Conservation (phyloP, 768 basidiomycete genomes). For the Termitomyces sp. region DNA sequence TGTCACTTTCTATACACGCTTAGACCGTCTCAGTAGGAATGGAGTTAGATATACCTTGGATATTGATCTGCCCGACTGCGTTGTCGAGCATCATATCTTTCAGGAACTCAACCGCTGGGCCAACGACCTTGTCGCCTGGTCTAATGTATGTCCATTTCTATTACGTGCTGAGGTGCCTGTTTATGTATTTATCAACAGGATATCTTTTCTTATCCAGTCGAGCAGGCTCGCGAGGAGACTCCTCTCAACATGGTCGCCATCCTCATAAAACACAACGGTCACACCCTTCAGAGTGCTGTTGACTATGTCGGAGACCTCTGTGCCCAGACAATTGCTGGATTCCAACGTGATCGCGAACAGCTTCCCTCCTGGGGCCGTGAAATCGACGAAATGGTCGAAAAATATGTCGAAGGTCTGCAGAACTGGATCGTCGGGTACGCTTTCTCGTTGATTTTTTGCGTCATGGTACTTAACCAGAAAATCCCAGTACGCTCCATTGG, state of each 20-base stretch:
- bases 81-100: constrained; percentile 61
- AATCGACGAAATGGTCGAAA: constrained; percentile 49
- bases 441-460: not conserved
- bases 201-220: constrained; percentile 71
- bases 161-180: not conserved
- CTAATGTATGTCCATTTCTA: constrained; percentile 48
- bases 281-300: constrained; percentile 55
- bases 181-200: constrained; percentile 35
- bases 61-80: constrained; percentile 66
- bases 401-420: constrained; percentile 58
- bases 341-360: constrained; percentile 36
- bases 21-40: not conserved
- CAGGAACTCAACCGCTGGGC: constrained; percentile 56
- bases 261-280: constrained; percentile 54
- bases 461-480: constrained; percentile 3
- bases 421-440: constrained; percentile 65
- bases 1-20: not conserved
- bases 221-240: constrained; percentile 63
- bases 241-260: constrained; percentile 73
- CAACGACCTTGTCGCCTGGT: constrained; percentile 81
- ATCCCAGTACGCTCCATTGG: constrained; percentile 54
- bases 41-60: constrained; percentile 49
- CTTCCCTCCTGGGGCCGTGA: constrained; percentile 61
- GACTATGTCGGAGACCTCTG: constrained; percentile 62
- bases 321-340: constrained; percentile 45